Evolutionary conservation across 2,329 filamentous ascomycete species (phyloP), one percentile per base, ranked within the genome.

Genomic region (Grosmannia serpens): DNA sequence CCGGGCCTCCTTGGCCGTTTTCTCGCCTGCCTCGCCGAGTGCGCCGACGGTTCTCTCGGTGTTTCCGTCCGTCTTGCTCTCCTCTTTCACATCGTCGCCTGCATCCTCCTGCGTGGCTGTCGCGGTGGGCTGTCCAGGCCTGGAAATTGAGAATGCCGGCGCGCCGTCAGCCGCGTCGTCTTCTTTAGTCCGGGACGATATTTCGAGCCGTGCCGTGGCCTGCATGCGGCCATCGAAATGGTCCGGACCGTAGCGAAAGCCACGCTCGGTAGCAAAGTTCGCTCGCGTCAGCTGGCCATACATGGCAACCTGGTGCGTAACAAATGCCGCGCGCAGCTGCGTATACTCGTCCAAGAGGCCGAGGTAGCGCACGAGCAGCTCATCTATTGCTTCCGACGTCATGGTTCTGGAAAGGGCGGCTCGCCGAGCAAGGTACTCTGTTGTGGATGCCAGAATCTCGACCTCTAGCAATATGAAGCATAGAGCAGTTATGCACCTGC

Each of bases 191-290:
- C 15, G 49, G 26, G 5, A 38, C 8, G 62, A 56, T 35, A 73
- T 65, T 58, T 67, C 66, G 33, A 85, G 64, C 57, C 71, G 69
- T 56, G 80, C 72, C 26, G 70, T 71, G 3, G 86, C 85, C 67
- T 83, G 83, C 83, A 89, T 89, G 53, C 88, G 79, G 63, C 83
- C 80, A 69, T 91, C 87, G 67, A 88, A 92, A 66, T 82, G 80
- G 65, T 89, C 85, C 62, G 76, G 78, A 3, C 87, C 87, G 67
- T 87, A 91, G 49, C 82, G 76, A 61, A 82, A 69, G 35, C 84
- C 80, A 15, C 81, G 75, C 67, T 82, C 77, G n/a, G 81, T 82
- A 31, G 81, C 75, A 70, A 89, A 91, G 71, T 91, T 90, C 61
- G 88, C 88, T 59, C 87, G 81, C n/a, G 88, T 85, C 47, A 91